These are phyloP conservation scores for Carex parvula DNA, from an alignment of 176 grass and related monocot genomes.

Conservation along the genomic window DNA sequence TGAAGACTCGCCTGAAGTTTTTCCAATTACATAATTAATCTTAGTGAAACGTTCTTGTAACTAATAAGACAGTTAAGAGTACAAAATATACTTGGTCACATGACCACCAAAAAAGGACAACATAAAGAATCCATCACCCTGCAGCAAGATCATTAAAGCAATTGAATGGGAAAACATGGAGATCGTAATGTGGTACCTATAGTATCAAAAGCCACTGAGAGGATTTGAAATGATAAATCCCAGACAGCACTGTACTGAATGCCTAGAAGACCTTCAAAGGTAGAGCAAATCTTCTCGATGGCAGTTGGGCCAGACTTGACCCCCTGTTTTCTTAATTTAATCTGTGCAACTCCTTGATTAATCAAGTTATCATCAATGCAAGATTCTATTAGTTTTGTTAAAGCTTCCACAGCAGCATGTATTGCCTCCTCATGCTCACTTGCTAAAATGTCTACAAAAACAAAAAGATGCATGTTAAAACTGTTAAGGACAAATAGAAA, in stretches of 20 bases:
- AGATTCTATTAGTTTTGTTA: slow-evolving; percentile 56
- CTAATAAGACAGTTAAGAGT: neutral
- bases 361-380: slow-evolving; percentile 72
- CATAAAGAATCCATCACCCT: neutral
- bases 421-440: slow-evolving; percentile 85
- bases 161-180: neutral
- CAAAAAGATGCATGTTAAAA: neutral
- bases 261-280: slow-evolving; percentile 62
- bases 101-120: neutral
- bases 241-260: slow-evolving; percentile 62
- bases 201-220: slow-evolving; percentile 62
- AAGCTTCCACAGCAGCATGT: slow-evolving; percentile 69
- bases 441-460: slow-evolving; percentile 64
- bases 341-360: slow-evolving; percentile 58
- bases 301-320: slow-evolving; percentile 51
- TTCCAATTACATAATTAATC: slow-evolving; percentile 28
- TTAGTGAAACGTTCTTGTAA: neutral
- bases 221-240: slow-evolving; percentile 84
- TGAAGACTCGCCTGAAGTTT: slow-evolving; percentile 63
- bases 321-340: slow-evolving; percentile 58
- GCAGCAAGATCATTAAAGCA: neutral
- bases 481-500: neutral
- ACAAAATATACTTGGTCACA: neutral
- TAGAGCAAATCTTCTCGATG: slow-evolving; percentile 92
- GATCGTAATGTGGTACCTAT: slow-evolving; percentile 45